Conservation (phyloP, 768 basidiomycete species). For the Hygrocybe punicea region DNA sequence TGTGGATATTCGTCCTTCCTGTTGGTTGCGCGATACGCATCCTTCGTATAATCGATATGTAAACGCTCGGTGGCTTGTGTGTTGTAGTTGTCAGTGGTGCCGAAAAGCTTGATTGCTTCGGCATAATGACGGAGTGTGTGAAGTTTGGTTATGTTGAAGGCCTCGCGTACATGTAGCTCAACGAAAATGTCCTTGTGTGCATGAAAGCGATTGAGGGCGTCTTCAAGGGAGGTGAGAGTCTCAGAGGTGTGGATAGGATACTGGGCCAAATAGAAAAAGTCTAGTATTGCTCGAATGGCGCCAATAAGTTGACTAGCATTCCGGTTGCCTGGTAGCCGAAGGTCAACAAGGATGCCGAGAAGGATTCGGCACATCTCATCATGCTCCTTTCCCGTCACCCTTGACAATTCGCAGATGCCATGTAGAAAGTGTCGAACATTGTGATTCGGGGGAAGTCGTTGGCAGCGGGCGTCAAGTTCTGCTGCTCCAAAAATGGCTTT, state of each 20-base stretch:
- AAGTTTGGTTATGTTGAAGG: too few species aligned
- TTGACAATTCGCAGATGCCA: conserved; percentile 37
- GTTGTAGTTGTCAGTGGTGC: conserved; percentile 17
- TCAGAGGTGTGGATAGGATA: conserved; percentile 25
- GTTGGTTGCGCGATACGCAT: conserved; percentile 24
- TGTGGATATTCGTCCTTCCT: conserved; percentile 30
- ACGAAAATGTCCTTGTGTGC: conserved; percentile 28
- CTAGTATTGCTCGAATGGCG: conserved; percentile 26
- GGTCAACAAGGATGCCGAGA: conserved; percentile 21
- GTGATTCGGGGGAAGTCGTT: conserved; percentile 27
- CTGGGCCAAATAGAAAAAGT: conserved; percentile 34
- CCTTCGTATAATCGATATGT: conserved; percentile 28
- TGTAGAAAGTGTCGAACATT: conserved; percentile 34
- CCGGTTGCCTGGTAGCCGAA: conserved; percentile 4
- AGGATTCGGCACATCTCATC: conserved; percentile 29
- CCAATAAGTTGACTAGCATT: conserved; percentile 11
- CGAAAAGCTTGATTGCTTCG: conserved; percentile 3
- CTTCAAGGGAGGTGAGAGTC: too few species aligned
- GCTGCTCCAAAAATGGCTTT: conserved; percentile 17
- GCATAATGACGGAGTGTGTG: conserved; percentile 8
- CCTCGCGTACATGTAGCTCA: conserved; percentile 7
- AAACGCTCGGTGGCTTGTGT: conserved; percentile 11
- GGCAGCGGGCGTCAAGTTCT: conserved; percentile 40
- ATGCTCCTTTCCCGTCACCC: conserved; percentile 41
- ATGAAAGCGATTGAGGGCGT: conserved; percentile 27